These are phyloP conservation scores for Macrotyloma uniflorum DNA, from an alignment of 306 rosid genomes.

Conservation along the genomic window DNA sequence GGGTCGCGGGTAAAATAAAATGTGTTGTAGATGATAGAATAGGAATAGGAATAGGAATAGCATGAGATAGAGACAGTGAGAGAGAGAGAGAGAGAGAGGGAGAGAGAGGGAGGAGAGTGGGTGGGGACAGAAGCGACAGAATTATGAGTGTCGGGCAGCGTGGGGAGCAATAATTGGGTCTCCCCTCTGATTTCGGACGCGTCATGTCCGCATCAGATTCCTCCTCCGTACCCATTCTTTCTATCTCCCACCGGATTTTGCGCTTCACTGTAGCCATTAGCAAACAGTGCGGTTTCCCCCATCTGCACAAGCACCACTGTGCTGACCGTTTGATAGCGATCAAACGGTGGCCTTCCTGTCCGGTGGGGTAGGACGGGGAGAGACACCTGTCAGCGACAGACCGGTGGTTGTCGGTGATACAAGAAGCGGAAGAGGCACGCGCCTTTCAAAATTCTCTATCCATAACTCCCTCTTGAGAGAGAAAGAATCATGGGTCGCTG, in stretches of 20 bases:
- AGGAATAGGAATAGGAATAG: not conserved
- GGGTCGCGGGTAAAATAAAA: slow-evolving; percentile 9
- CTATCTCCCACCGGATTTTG: slow-evolving; percentile 63
- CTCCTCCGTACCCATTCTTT: slow-evolving; percentile 49
- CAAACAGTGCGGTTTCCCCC: slow-evolving; percentile 29
- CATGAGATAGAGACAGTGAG: slow-evolving; percentile 18
- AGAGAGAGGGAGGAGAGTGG: not conserved
- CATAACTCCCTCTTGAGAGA: not conserved
- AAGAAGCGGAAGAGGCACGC: slow-evolving; percentile 37
- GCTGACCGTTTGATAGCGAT: slow-evolving; percentile 25
- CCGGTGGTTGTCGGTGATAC: slow-evolving; percentile 49
- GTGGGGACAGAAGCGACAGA: slow-evolving; percentile 65
- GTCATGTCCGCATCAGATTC: slow-evolving; percentile 94
- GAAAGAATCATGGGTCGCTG: slow-evolving; percentile 50
- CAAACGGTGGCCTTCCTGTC: not conserved
- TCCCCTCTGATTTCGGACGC: slow-evolving; percentile 92
- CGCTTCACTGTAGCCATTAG: slow-evolving; percentile 62
- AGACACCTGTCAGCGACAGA: slow-evolving; percentile 49
- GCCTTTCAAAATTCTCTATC: slow-evolving; percentile 27
- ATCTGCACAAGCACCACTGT: not conserved
- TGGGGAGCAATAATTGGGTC: slow-evolving; percentile 91
- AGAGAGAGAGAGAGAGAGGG: not conserved
- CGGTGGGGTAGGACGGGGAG: not conserved
- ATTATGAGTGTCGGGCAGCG: slow-evolving; percentile 91
- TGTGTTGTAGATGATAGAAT: not conserved